A percentile compares a stretch with the other conserved stretches of the same genome.
Evolutionary conservation across 2,329 filamentous ascomycete genomes (phyloP).

Genomic region (Cladophialophora psammophila): DNA sequence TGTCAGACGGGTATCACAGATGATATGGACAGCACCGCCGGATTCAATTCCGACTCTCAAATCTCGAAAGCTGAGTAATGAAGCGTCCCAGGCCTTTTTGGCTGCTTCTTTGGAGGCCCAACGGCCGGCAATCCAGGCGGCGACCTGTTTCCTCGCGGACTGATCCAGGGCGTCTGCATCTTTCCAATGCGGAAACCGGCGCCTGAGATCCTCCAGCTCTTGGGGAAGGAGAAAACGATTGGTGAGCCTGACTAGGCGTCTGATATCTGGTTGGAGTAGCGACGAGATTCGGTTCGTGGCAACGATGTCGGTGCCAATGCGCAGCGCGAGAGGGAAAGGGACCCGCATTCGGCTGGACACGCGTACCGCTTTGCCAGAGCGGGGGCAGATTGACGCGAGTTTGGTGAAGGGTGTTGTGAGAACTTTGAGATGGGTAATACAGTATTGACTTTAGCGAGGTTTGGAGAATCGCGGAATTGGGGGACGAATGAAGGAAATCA

Average conservation of each 20-base stretch:
- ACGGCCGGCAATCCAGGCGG: slow-evolving; percentile 55
- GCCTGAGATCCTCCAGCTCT: slow-evolving; percentile 50
- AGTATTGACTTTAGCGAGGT: not conserved
- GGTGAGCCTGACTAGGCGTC: slow-evolving; percentile 47
- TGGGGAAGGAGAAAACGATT: slow-evolving; percentile 51
- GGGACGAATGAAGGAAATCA: not conserved
- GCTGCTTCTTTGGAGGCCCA: slow-evolving; percentile 79
- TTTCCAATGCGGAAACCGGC: slow-evolving; percentile 42
- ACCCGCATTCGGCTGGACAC: slow-evolving; percentile 23
- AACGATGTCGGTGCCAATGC: slow-evolving; percentile 82
- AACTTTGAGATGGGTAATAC: not conserved
- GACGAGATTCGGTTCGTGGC: slow-evolving; percentile 69
- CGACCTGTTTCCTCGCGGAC: slow-evolving; percentile 21
- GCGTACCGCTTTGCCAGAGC: not conserved
- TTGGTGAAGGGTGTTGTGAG: not conserved
- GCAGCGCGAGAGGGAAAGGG: slow-evolving; percentile 69
- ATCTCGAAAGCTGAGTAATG: slow-evolving; percentile 67
- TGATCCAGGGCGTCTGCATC: slow-evolving; percentile 18
- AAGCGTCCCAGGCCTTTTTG: slow-evolving; percentile 73
- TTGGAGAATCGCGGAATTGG: not conserved
- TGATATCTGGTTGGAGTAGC: slow-evolving; percentile 56
- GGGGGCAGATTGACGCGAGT: not conserved
- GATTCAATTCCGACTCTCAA: slow-evolving; percentile 54
- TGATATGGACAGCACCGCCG: slow-evolving; percentile 28
- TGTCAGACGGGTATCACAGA: slow-evolving; percentile 38